Evolutionary conservation across 306 rosid genomes (phyloP).

Genomic region (Cicer pinnatifidum): DNA sequence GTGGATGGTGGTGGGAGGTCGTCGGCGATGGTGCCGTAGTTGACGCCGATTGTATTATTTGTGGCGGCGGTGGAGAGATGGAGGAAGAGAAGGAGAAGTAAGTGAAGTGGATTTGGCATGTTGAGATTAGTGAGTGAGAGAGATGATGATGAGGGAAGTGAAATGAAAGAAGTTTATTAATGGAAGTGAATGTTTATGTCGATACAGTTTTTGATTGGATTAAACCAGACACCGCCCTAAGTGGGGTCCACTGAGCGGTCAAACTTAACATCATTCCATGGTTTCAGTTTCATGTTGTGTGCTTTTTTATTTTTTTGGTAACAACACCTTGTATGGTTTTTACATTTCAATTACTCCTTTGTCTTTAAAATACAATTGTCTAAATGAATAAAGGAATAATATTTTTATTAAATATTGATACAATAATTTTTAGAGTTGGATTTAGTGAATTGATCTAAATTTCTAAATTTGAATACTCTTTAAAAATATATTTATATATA

Average conservation of each 20-base stretch:
- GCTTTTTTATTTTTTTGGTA: too few species aligned
- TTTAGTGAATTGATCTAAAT: too few species aligned
- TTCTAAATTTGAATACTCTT: too few species aligned
- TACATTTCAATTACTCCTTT: too few species aligned
- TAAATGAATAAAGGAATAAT: too few species aligned
- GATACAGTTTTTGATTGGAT: background rate
- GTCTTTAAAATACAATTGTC: too few species aligned
- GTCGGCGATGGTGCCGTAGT: conserved; percentile 85
- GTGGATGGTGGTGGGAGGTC: conserved; percentile 74
- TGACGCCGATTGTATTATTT: conserved; percentile 64
- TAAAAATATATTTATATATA: too few species aligned
- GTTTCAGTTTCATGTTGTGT: background rate
- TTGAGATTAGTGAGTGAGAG: background rate
- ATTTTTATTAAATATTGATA: too few species aligned
- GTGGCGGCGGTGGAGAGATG: conserved; percentile 8
- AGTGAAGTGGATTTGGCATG: conserved; percentile 48
- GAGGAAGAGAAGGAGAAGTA: conserved; percentile 1
- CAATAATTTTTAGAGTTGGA: too few species aligned
- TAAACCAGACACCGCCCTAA: background rate
- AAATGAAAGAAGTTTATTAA: background rate
- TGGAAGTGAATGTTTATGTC: background rate
- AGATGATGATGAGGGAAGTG: background rate
- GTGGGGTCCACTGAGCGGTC: conserved; percentile 10
- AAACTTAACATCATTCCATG: background rate
- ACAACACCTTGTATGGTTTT: too few species aligned